Evolutionary conservation across 345 rosid species (phyloP), one percentile per base, ranked within the genome.

Genomic region (Corchorus capsularis): DNA sequence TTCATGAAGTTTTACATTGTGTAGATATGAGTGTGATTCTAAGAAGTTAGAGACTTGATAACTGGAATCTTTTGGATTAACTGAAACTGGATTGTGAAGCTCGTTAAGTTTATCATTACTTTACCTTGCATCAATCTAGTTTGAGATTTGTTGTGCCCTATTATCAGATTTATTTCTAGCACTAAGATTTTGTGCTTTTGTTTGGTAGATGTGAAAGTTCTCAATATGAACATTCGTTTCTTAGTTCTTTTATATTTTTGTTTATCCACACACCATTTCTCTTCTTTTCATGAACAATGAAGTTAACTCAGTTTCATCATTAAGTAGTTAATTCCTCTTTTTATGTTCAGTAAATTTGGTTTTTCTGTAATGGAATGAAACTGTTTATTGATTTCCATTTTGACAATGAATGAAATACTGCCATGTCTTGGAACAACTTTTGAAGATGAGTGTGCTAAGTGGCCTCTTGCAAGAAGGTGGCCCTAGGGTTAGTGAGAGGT

Each of bases 91-190:
- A n/a, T 20, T 11, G 12, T 46, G 41, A 14, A 47, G 41, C 72
- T 35, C 27, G 43, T 27, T 60, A 22, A 60, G 27, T 1, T 59
- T 6, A 20, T 0, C 6, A 35, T 9, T 14, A 4, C 43, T 52
- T 69, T 52, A 16, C 46, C 57, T 69, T 52, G 73, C 73, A 34
- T 49, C 41, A 27, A 69, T 69, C 43, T 49, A 6, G 27, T 60
- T 59, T 60, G 64, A 32, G 39, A 60, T 60, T 60, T 16, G 32
- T 60, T 60, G 7, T 63, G 68, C 47, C n/a, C 13, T 1, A 34
- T 17, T 37, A 4, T 65, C 1, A 10, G 52, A 8, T 32, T 45
- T 9, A 7, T 45, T 45, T n/a, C 34, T 65, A 43, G 49, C 41
- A 13, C 34, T 19, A 39, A 5, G 15, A 17, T 4, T 64, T 17